These are phyloP conservation scores for Ophiocordyceps robertsii DNA, from an alignment of 2,329 filamentous ascomycete genomes.

Conservation along the genomic window DNA sequence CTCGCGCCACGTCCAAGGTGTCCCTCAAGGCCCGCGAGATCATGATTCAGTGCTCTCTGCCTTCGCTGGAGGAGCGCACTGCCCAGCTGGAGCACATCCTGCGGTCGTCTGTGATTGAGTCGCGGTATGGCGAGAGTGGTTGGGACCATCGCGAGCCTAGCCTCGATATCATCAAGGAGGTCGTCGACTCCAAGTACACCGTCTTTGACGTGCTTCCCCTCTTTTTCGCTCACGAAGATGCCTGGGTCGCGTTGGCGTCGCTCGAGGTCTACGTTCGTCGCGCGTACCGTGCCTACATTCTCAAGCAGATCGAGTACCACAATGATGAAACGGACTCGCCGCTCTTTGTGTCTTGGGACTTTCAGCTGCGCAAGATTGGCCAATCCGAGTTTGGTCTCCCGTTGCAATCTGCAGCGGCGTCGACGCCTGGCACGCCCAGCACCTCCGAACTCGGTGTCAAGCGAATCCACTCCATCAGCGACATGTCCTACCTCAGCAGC, in stretches of 20 bases:
- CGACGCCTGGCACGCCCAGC: conserved; percentile 65
- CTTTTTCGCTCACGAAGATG: conserved; percentile 90
- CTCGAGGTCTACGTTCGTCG: conserved; percentile 94
- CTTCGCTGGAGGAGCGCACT: conserved; percentile 87
- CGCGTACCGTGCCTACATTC: conserved; percentile 88
- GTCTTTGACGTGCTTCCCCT: conserved; percentile 91
- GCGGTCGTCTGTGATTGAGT: conserved; percentile 87
- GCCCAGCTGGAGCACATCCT: conserved; percentile 98
- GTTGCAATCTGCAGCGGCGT: conserved; percentile 66
- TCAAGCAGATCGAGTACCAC: conserved; percentile 84
- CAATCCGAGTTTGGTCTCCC: conserved; percentile 81
- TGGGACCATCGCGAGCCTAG: conserved; percentile 93
- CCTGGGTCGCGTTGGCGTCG: conserved; percentile 86
- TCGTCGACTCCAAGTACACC: conserved; percentile 96
- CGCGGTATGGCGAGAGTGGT: conserved; percentile 91
- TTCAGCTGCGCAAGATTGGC: conserved; percentile 83
- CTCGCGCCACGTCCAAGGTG: conserved; percentile 78
- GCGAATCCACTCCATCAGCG: conserved; percentile 87
- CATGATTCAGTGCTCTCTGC: conserved; percentile 91
- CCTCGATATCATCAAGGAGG: conserved; percentile 85
- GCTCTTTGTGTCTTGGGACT: conserved; percentile 88
- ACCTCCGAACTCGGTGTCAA: conserved; percentile 50
- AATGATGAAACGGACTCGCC: conserved; percentile 56
- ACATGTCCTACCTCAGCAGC: conserved; percentile 78
- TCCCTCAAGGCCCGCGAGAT: conserved; percentile 94